Evolutionary conservation across 2,329 filamentous ascomycete species (phyloP).

Genomic region (Claviceps sorghi): DNA sequence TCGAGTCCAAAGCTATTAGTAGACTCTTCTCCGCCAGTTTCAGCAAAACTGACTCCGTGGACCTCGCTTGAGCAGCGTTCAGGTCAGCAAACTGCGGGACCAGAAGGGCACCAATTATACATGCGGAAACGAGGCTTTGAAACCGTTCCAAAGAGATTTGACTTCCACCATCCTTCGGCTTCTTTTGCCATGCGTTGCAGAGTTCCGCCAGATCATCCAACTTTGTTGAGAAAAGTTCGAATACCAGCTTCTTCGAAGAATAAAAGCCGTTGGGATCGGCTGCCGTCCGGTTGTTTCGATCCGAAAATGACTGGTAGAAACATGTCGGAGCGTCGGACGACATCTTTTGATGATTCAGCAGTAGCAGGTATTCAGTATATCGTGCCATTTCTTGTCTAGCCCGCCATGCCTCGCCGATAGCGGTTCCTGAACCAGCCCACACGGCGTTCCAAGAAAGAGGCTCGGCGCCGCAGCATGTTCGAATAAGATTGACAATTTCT

Average conservation of each 20-base stretch:
- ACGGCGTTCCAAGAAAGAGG: constrained; percentile 17
- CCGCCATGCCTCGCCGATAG: constrained; percentile 34
- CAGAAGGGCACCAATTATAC: constrained; percentile 30
- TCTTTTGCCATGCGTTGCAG: constrained; percentile 32
- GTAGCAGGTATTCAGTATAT: constrained; percentile 39
- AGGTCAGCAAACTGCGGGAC: constrained; percentile 32
- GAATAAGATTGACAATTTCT: constrained; percentile 55
- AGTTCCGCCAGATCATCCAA: constrained; percentile 33
- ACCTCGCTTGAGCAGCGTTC: constrained; percentile 32
- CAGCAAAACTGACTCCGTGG: constrained; percentile 30
- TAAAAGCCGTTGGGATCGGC: constrained; percentile 19
- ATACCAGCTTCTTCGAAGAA: constrained; percentile 33
- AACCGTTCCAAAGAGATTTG: constrained; percentile 39
- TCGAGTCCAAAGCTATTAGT: constrained; percentile 24
- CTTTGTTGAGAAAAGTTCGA: constrained; percentile 40
- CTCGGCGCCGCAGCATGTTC: constrained; percentile 47
- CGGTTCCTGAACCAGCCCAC: constrained; percentile 29
- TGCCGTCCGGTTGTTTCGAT: constrained; percentile 10
- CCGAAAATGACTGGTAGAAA: constrained; percentile 1
- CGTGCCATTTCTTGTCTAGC: constrained; percentile 26
- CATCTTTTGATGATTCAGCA: constrained; percentile 24
- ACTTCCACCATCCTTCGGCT: constrained; percentile 27
- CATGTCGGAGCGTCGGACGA: not conserved
- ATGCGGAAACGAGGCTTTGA: constrained; percentile 35
- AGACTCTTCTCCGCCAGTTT: constrained; percentile 27